phyloP scores from a whole-genome alignment of 2,329 filamentous ascomycete species.

The Thermothelomyces thermophilus region DNA sequence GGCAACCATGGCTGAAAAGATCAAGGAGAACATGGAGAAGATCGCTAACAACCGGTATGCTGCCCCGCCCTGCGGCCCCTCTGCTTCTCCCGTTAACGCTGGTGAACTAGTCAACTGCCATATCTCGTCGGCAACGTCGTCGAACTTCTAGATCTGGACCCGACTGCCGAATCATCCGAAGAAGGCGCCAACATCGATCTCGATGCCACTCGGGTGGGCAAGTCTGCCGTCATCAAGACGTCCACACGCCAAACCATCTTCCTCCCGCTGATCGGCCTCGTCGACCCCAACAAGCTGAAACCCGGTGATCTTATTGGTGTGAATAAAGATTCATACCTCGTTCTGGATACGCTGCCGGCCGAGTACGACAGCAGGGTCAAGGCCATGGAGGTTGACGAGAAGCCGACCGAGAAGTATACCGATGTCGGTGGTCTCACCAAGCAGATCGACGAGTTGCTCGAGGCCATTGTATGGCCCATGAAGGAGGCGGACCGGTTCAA shows the following conservation, averaged over 20 bases:
- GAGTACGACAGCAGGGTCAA: slow-evolving; percentile 99
- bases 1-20: slow-evolving; percentile 93
- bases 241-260: slow-evolving; percentile 98
- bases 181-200: slow-evolving; percentile 98
- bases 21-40: slow-evolving; percentile 98
- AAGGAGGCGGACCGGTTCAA: slow-evolving; percentile 99
- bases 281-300: slow-evolving; percentile 91
- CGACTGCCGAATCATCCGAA: slow-evolving; percentile 89
- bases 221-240: slow-evolving; percentile 98
- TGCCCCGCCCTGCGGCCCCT: neutral
- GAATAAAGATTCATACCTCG: slow-evolving; percentile 97
- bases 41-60: slow-evolving; percentile 94
- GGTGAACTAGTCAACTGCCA: slow-evolving; percentile 73
- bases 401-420: slow-evolving; percentile 97
- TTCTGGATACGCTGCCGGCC: slow-evolving; percentile 90
- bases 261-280: slow-evolving; percentile 90
- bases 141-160: slow-evolving; percentile 92
- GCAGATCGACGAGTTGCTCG: slow-evolving; percentile 97
- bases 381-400: slow-evolving; percentile 99
- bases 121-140: slow-evolving; percentile 99
- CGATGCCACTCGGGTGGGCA: slow-evolving; percentile 92
- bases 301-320: slow-evolving; percentile 95
- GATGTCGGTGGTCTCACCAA: slow-evolving; percentile 97
- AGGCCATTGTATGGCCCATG: slow-evolving; percentile 99
- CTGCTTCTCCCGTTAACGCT: slow-evolving; percentile 1